phyloP scores from a whole-genome alignment of 2,329 filamentous ascomycete genomes.

The Chaetoscypha palmicola region DNA sequence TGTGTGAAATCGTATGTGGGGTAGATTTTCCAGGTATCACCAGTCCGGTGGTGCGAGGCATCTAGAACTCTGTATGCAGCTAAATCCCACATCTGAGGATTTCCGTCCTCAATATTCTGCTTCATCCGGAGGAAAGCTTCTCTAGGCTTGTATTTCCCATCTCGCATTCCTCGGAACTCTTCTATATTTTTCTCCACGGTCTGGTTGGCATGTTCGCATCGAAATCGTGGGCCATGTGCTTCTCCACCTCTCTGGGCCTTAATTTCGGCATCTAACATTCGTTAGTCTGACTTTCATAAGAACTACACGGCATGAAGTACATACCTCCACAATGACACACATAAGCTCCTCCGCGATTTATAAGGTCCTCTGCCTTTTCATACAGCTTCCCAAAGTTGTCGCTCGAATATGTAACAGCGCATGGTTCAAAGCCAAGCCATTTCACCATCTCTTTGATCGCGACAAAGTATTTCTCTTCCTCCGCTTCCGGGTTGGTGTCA shows the following conservation, averaged over 20 bases:
- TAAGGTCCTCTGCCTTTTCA: slow-evolving; percentile 79
- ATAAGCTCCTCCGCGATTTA: slow-evolving; percentile 64
- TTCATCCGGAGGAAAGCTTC: slow-evolving; percentile 90
- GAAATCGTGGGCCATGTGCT: slow-evolving; percentile 62
- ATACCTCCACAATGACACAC: slow-evolving; percentile 75
- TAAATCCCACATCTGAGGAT: slow-evolving; percentile 95
- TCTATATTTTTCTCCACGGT: slow-evolving; percentile 66
- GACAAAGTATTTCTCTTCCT: slow-evolving; percentile 82
- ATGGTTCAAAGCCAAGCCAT: slow-evolving; percentile 76
- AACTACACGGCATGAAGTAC: background rate
- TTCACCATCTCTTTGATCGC: slow-evolving; percentile 82
- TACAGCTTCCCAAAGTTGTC: slow-evolving; percentile 85
- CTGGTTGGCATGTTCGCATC: slow-evolving; percentile 73
- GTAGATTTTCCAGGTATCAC: slow-evolving; percentile 82
- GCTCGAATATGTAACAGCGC: slow-evolving; percentile 75
- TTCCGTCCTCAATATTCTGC: slow-evolving; percentile 74
- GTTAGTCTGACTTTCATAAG: slow-evolving; percentile 27
- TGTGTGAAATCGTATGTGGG: slow-evolving; percentile 92
- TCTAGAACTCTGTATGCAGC: slow-evolving; percentile 81
- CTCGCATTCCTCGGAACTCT: slow-evolving; percentile 85
- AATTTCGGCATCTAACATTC: slow-evolving; percentile 60
- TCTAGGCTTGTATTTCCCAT: slow-evolving; percentile 80
- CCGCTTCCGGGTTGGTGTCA: slow-evolving; percentile 90
- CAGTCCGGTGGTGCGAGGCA: slow-evolving; percentile 71
- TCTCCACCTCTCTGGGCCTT: slow-evolving; percentile 81